These are phyloP conservation scores for Codiaeum variegatum DNA, from an alignment of 441 rosid genomes.

Conservation along the genomic window DNA sequence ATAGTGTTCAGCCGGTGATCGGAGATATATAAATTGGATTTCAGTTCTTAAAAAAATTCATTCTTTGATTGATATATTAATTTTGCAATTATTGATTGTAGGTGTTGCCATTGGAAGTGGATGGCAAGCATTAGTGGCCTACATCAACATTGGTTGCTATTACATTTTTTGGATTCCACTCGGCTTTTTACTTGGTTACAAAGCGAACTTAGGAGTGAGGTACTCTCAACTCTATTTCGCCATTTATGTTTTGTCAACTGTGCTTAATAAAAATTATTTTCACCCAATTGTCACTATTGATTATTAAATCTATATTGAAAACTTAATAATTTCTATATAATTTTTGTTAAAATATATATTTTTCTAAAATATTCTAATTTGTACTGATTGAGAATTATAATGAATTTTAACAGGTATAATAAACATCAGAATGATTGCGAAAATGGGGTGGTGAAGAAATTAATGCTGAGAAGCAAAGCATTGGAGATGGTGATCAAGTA, in stretches of 20 bases:
- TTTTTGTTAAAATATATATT: too few relatives aligned
- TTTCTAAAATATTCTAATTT: not conserved
- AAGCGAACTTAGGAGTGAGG: slow-evolving; percentile 64
- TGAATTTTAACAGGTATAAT: slow-evolving; percentile 46
- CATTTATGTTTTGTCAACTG: too few relatives aligned
- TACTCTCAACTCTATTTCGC: slow-evolving; percentile 18
- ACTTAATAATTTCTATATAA: too few relatives aligned
- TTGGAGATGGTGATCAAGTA: not conserved
- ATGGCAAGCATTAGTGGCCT: slow-evolving; percentile 85
- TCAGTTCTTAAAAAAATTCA: too few relatives aligned
- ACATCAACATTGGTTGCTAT: slow-evolving; percentile 65
- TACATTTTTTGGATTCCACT: slow-evolving; percentile 73
- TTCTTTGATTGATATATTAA: too few relatives aligned
- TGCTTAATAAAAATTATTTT: too few relatives aligned
- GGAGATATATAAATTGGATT: slow-evolving; percentile 42
- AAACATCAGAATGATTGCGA: slow-evolving; percentile 57
- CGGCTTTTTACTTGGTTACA: slow-evolving; percentile 65
- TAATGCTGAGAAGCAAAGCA: not conserved
- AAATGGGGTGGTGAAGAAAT: slow-evolving; percentile 62
- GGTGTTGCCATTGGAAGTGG: slow-evolving; percentile 92
- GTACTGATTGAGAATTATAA: not conserved
- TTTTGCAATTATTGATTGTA: slow-evolving; percentile 13
- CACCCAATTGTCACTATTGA: too few relatives aligned
- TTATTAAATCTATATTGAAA: too few relatives aligned
- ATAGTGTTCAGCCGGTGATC: slow-evolving; percentile 75